A percentile compares a stretch with the other conserved stretches of the same genome.
These are phyloP conservation scores for Sporothrix mexicana DNA, from an alignment of 2,329 filamentous ascomycete genomes.

Conservation along the genomic window DNA sequence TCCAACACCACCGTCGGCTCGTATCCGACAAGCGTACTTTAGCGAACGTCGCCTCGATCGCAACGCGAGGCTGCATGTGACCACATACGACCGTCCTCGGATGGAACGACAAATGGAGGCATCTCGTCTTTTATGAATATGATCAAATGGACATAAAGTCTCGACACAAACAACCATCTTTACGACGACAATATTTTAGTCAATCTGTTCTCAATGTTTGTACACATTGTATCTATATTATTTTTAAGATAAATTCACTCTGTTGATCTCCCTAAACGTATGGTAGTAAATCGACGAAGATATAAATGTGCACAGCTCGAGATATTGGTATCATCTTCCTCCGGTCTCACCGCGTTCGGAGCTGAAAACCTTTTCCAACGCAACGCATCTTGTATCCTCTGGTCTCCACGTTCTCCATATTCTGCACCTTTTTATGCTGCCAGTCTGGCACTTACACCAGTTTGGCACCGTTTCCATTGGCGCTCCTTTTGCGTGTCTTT, in stretches of 20 bases:
- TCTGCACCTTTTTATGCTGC: neutral
- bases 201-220: neutral
- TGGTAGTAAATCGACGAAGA: neutral
- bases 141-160: neutral
- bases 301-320: neutral
- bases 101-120: neutral
- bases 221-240: too few relatives aligned
- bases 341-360: neutral
- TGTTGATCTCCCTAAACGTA: too few relatives aligned
- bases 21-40: neutral
- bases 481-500: neutral
- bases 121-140: too few relatives aligned
- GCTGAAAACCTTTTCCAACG: constrained; percentile 20
- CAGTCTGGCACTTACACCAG: neutral
- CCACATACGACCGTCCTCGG: neutral
- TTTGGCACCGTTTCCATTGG: neutral
- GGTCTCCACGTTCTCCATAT: neutral
- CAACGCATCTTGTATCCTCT: neutral
- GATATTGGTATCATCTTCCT: neutral
- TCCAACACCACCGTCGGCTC: neutral
- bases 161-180: neutral
- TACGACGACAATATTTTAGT: neutral
- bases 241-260: too few relatives aligned
- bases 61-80: neutral
- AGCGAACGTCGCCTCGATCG: constrained; percentile 5